Evolutionary conservation across 1,284 basidiomycete species (phyloP).

Genomic region (Xerocomus amazonicus): DNA sequence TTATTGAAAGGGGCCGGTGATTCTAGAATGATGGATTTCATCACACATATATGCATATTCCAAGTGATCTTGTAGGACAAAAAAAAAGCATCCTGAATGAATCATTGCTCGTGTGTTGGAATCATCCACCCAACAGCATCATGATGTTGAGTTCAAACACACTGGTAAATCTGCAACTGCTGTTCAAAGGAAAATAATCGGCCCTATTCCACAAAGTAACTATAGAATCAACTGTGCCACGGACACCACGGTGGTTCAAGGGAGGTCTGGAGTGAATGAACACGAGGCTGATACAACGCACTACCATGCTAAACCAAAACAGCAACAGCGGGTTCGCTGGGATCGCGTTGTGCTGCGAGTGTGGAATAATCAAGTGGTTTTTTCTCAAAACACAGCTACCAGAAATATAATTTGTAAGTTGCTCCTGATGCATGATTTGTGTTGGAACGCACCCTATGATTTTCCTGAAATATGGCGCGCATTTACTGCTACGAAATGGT

Average conservation of each 20-base stretch:
- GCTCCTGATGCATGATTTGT: not conserved
- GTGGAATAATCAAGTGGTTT: too few relatives aligned
- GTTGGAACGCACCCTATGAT: conserved; percentile 8
- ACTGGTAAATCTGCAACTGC: conserved; percentile 8
- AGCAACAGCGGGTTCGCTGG: not conserved
- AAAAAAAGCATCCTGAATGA: too few relatives aligned
- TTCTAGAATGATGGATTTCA: not conserved
- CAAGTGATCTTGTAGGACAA: too few relatives aligned
- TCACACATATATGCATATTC: too few relatives aligned
- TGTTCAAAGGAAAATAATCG: conserved; percentile 12
- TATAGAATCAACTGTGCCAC: conserved; percentile 18
- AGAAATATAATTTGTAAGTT: not conserved
- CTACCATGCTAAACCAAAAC: conserved; percentile 22
- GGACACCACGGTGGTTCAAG: conserved; percentile 13
- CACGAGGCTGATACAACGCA: conserved; percentile 7
- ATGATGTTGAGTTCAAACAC: too few relatives aligned
- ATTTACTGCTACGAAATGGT: conserved; percentile 87
- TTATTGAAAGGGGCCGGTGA: too few relatives aligned
- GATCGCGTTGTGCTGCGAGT: not conserved
- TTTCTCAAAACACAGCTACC: not conserved
- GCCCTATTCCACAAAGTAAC: not conserved
- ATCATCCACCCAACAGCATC: too few relatives aligned
- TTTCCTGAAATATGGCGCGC: conserved; percentile 46
- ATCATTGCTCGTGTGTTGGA: too few relatives aligned
- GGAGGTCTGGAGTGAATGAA: conserved; percentile 5